phyloP scores from a whole-genome alignment of 2,329 filamentous ascomycete species.

The Fusarium sulawesiense region DNA sequence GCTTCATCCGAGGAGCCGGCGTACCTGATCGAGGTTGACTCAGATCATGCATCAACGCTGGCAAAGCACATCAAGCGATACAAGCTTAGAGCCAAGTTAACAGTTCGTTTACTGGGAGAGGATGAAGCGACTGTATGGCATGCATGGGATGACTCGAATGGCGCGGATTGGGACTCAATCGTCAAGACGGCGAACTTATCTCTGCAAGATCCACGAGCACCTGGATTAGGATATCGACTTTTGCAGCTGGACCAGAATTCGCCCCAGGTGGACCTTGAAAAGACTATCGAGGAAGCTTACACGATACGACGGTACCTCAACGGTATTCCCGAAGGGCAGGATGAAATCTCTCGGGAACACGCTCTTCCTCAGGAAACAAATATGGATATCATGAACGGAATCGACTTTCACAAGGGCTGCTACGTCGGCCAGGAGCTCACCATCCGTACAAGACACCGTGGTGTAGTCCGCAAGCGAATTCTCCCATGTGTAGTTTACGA shows the following conservation, averaged over 20 bases:
- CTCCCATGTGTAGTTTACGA: constrained; percentile 82
- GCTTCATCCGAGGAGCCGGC: constrained; percentile 45
- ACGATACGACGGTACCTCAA: constrained; percentile 79
- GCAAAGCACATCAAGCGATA: constrained; percentile 83
- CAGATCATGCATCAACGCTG: constrained; percentile 69
- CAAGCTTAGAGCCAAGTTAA: constrained; percentile 84
- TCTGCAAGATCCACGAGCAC: constrained; percentile 65
- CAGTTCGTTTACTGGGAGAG: constrained; percentile 71
- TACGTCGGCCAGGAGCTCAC: constrained; percentile 98
- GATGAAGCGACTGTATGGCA: constrained; percentile 78
- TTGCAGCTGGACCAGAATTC: constrained; percentile 48
- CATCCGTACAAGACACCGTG: constrained; percentile 93
- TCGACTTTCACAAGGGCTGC: constrained; percentile 96
- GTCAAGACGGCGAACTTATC: constrained; percentile 47
- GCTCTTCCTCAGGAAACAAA: constrained; percentile 90
- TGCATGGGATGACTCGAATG: constrained; percentile 71
- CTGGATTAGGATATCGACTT: constrained; percentile 66
- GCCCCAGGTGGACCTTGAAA: constrained; percentile 57
- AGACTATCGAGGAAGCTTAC: constrained; percentile 70
- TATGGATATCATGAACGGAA: constrained; percentile 83
- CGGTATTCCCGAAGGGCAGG: constrained; percentile 86
- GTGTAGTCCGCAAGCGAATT: constrained; percentile 90
- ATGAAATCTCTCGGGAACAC: constrained; percentile 76
- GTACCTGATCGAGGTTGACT: constrained; percentile 85
- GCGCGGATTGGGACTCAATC: constrained; percentile 37